Conservation (phyloP, 1,139 yeast species). For the Spencermartinsiella ligniputridi region DNA sequence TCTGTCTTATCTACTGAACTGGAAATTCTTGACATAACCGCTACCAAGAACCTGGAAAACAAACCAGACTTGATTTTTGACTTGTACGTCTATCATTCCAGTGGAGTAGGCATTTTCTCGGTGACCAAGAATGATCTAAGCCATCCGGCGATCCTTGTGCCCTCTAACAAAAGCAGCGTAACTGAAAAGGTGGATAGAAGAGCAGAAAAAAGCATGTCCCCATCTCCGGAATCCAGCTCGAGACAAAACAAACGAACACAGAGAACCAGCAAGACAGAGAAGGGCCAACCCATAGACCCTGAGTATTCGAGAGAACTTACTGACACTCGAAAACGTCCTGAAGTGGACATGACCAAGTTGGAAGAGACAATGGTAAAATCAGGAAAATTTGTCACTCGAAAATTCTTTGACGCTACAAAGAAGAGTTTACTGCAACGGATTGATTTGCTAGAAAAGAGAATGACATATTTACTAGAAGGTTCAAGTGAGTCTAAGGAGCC, state of each 20-base stretch:
- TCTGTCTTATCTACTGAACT: conserved; percentile 11
- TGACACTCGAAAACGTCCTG: neutral
- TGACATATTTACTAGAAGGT: neutral
- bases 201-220: neutral
- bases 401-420: neutral
- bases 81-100: conserved; percentile 20
- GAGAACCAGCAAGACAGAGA: neutral
- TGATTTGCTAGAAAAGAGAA: neutral
- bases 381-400: conserved; percentile 20
- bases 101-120: conserved; percentile 20
- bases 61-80: conserved; percentile 17
- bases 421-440: neutral
- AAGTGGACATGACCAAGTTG: neutral
- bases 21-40: conserved; percentile 15
- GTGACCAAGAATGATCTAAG: conserved; percentile 11
- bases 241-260: neutral
- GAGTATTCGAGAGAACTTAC: conserved; percentile 5
- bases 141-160: neutral
- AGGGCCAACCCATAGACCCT: neutral
- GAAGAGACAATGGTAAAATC: conserved; percentile 11
- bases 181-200: neutral
- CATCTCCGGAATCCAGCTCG: conserved; percentile 1
- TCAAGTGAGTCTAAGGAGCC: neutral
- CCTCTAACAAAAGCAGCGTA: neutral
- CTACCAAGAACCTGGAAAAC: conserved; percentile 18